Evolutionary conservation across 495 filamentous ascomycete genomes (phyloP).

Genomic region (Podospora sp.): DNA sequence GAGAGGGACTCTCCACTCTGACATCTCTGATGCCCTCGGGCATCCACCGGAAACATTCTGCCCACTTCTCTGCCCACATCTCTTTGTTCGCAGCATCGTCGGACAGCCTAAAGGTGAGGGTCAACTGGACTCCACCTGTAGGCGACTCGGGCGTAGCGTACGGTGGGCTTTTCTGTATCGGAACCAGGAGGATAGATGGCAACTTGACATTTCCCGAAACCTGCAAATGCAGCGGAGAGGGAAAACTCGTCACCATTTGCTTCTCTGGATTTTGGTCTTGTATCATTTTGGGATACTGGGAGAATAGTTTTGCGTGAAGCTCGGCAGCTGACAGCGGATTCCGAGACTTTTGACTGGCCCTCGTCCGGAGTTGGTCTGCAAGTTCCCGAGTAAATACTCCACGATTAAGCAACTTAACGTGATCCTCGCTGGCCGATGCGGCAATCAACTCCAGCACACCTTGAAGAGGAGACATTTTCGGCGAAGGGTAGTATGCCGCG

Average conservation of each 20-base stretch:
- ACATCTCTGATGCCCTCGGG: conserved; percentile 52
- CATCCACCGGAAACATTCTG: conserved; percentile 54
- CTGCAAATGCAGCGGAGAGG: conserved; percentile 51
- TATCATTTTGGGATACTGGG: conserved; percentile 47
- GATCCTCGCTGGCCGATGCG: conserved; percentile 50
- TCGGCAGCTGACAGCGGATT: conserved; percentile 49
- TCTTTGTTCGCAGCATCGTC: conserved; percentile 46
- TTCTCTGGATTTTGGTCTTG: conserved; percentile 45
- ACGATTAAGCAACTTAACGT: conserved; percentile 42
- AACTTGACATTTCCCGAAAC: conserved; percentile 46
- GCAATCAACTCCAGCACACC: conserved; percentile 54
- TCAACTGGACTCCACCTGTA: conserved; percentile 38
- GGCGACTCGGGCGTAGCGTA: conserved; percentile 33
- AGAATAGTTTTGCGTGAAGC: conserved; percentile 49
- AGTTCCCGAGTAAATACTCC: conserved; percentile 49
- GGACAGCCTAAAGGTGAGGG: conserved; percentile 47
- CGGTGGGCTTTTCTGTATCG: conserved; percentile 32
- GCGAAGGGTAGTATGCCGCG: conserved; percentile 50
- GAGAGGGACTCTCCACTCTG: conserved; percentile 48
- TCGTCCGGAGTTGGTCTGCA: conserved; percentile 43
- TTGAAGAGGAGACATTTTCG: conserved; percentile 41
- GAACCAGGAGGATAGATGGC: conserved; percentile 50
- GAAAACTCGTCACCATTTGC: conserved; percentile 43
- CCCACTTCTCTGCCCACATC: conserved; percentile 50
- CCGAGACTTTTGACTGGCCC: conserved; percentile 41